Conservation (phyloP, 2,329 filamentous ascomycete species). For the Shiraia sp. region DNA sequence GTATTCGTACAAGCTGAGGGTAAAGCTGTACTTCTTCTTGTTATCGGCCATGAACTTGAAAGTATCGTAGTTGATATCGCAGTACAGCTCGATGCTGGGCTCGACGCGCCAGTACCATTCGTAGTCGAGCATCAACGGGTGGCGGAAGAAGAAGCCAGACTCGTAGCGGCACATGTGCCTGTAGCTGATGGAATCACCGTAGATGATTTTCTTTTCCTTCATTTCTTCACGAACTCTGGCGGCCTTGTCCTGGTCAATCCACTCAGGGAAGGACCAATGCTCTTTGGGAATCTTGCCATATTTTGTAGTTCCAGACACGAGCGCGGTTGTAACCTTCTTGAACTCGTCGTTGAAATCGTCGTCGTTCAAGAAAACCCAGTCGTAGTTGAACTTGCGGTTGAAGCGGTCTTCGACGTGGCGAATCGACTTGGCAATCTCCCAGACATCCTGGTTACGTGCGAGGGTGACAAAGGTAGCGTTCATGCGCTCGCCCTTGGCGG, state of each 20-base stretch:
- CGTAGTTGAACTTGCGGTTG: constrained; percentile 95
- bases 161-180: constrained; percentile 99
- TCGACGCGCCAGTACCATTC: constrained; percentile 99
- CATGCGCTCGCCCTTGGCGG: constrained; percentile 72
- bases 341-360: constrained; percentile 90
- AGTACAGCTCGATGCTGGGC: constrained; percentile 94
- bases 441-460: constrained; percentile 88
- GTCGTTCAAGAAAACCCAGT: constrained; percentile 99
- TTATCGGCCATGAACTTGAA: constrained; percentile 97
- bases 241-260: constrained; percentile 94
- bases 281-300: constrained; percentile 89
- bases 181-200: constrained; percentile 95
- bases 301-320: constrained; percentile 90
- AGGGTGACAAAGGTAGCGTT: constrained; percentile 98
- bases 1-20: constrained; percentile 94
- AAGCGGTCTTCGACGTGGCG: constrained; percentile 97
- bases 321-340: constrained; percentile 84
- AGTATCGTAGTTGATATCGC: constrained; percentile 92
- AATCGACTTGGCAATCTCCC: constrained; percentile 96
- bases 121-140: constrained; percentile 90
- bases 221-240: constrained; percentile 91
- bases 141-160: constrained; percentile 98
- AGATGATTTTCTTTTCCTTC: constrained; percentile 93
- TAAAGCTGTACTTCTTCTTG: constrained; percentile 98
- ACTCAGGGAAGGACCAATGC: constrained; percentile 96